Base-by-base conservation (phyloP, 495 filamentous ascomycete genomes). In the Penicillium pancosmium region DNA sequence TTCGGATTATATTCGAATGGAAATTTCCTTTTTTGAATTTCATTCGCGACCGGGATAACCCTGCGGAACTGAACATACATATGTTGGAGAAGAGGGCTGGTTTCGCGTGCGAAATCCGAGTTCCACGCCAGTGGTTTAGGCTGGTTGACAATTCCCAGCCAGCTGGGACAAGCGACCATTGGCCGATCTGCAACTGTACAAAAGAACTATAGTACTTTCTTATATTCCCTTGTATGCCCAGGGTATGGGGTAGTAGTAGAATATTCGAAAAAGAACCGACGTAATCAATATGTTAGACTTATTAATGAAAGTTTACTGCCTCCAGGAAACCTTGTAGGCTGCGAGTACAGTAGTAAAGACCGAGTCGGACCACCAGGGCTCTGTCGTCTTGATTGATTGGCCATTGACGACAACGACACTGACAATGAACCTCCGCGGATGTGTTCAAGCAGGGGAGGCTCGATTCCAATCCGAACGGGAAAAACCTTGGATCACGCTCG, bases 111-210 rank as follows among this genome's bases (percentile, higher is more conserved):
- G 11, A 25, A 54, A 33, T 19, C 16, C 12, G 31, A 33, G 50
- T 59, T 52, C 63, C 60, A 58, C 38, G 53, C 40, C 63, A 57
- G 57, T 63, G 60, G 59, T 54, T 54, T 68, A 41, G 56, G 31
- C 56, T 50, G 58, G 64, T 62, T 62, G 56, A 50, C 35, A 62
- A 64, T 68, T 64, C 60, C 66, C 66, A 62, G 47, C 38, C 9
- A 5, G 36, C 36, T 66, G 66, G 66, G 16, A 64, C 55, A 19
- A 1, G 11, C 40, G n/a, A 35, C 50, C 13, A 68, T 68, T 68
- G 66, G 66, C 18, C 34, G 49, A 63, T 61, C 60, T 35, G 18
- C 31, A 18, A 19, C 19, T 11, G 11, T 44, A 44, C 16, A 53
- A 38, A 35, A 52, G 50, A 31, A 52, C 21, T 16, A 19, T 19